Evolutionary conservation across 345 rosid species (phyloP), one percentile per base, ranked within the genome.

Genomic region (Passiflora organensis): DNA sequence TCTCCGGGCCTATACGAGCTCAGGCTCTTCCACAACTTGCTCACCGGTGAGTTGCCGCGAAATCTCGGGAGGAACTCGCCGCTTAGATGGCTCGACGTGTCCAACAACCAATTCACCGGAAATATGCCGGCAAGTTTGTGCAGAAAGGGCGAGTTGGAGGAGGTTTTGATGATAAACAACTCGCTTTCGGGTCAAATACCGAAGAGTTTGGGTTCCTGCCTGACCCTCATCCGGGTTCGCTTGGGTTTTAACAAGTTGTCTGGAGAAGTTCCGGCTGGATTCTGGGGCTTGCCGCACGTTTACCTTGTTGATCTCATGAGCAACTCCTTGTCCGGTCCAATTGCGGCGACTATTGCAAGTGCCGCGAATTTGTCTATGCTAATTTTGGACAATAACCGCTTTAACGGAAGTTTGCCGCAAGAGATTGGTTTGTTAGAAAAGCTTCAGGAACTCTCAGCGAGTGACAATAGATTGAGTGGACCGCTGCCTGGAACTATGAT

Each of bases 201-300:
- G 17, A 85, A 70, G 53, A 71, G 59, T 32, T 72, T 94, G 10
- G 70, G 80, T 2, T 52, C 63, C 5, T 94, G 99, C 64, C 60
- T 44, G 71, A 83, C 90, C 70, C 61, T 94, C 52, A 63, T 71
- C 41, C 83, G 99, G n/a, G 56, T 94, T 47, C 87, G 99, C 51
- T 55, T 94, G 25, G 80, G 87, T 0, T 59, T 62, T 57, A 94
- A 94, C 76, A 72, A 42, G 48, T 72, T 94, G n/a, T 79, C 95
- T 21, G 97, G 97, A 6, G 77, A 67, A 47, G 76, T 89, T 47
- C 97, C 99, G 5, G 11, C 72, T 13, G 82, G 83, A 5, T 69
- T 94, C 52, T 94, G 97, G 99, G 97, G 97, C 1, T 63, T 94
- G 65, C 97, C 99, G 19, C 90, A 66, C 22, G 93, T 85, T 10